These are phyloP conservation scores for Allomyces javanicus DNA, from an alignment of 192 early-diverging fungal species.

Conservation along the genomic window DNA sequence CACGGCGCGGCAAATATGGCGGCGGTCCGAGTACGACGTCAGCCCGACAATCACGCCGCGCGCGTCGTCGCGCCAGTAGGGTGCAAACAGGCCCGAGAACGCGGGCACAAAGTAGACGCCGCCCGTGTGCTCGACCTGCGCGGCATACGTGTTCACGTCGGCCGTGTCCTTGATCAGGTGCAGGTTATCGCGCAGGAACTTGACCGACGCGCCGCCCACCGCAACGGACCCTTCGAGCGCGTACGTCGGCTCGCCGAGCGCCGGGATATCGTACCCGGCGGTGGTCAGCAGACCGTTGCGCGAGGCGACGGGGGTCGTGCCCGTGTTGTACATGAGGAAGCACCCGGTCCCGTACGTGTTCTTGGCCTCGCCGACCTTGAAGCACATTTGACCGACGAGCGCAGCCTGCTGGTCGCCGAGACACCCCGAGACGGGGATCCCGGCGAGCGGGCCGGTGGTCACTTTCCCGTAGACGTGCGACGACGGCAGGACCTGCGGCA, in stretches of 20 bases:
- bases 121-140: slow-evolving; percentile 46
- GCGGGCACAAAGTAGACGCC: slow-evolving; percentile 93
- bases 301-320: slow-evolving; percentile 47
- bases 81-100: slow-evolving; percentile 81
- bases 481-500: slow-evolving; percentile 68
- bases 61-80: slow-evolving; percentile 84
- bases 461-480: slow-evolving; percentile 53
- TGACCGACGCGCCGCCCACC: slow-evolving; percentile 72
- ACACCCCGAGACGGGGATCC: slow-evolving; percentile 65
- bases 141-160: slow-evolving; percentile 57
- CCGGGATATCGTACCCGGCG: slow-evolving; percentile 69
- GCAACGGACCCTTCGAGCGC: slow-evolving; percentile 85
- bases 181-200: slow-evolving; percentile 78
- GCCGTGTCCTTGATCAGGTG: slow-evolving; percentile 48
- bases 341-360: slow-evolving; percentile 94
- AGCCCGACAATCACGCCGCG: slow-evolving; percentile 69
- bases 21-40: slow-evolving; percentile 68
- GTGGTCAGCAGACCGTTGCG: slow-evolving; percentile 73
- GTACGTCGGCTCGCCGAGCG: slow-evolving; percentile 45
- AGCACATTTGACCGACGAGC: slow-evolving; percentile 84
- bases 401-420: slow-evolving; percentile 92
- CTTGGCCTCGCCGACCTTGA: slow-evolving; percentile 66
- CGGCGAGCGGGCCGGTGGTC: slow-evolving; percentile 34
- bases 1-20: slow-evolving; percentile 69
- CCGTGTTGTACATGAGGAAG: slow-evolving; percentile 93